Base-by-base conservation (phyloP, 2,329 filamentous ascomycete species). In the Hypoxylon sp. region DNA sequence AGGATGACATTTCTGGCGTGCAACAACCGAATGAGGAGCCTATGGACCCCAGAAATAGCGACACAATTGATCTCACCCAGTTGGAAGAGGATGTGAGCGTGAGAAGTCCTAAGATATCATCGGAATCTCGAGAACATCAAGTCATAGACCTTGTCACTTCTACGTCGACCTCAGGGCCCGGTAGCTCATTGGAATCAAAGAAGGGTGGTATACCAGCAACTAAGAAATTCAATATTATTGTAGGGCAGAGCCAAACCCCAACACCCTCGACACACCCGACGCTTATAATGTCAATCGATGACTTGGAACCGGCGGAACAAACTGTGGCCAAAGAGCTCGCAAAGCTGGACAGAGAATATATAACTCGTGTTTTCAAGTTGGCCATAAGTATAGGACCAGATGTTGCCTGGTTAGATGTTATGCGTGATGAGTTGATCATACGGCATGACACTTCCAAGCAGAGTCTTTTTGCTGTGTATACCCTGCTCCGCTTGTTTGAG, bases 361-460 rank as follows among this genome's bases (percentile, higher is more conserved):
- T 76, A 13, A 48, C 67, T 1, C 52, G 46, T 0, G 68, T 81
- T 2, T 76, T 80, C 51, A 63, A 74, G 6, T 50, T 73, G 11
- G 52, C 74, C 28, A 38, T 38, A 7, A 6, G 23, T 2, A 50
- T 43, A 19, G 14, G 46, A 6, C 67, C 72, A 14, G 34, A 67
- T 4, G 56, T 74, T 1, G 60, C 77, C 5, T 81, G 79, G 79
- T 34, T 69, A 0, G 38, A 74, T 28, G 62, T 74, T n/a, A 57
- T 81, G 13, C 30, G 65, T 21, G 60, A 53, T 17, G 68, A 69
- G 5, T 48, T 77, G 2, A 50, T 70, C 7, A 28, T 50, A 3
- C 62, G 66, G 19, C 70, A 61, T 17, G 45, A 69, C 36, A 65
- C 63, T 5, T 14, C 57, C 3, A 69, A 72, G 49, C 69, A 53